Conservation (phyloP, 257 asterid species). For the Capsicum baccatum region DNA sequence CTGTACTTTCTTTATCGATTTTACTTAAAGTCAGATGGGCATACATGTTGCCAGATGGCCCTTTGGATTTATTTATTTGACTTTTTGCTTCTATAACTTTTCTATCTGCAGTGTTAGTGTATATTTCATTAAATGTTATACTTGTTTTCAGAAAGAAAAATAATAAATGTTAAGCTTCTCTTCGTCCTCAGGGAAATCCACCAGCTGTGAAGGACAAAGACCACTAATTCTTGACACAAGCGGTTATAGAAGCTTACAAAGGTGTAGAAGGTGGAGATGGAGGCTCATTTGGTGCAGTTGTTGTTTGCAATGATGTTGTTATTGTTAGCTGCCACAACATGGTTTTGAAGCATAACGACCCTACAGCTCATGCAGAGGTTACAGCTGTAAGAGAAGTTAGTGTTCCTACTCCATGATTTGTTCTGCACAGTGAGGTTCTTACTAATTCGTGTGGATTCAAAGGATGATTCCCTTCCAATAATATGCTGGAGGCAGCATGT, state of each 20-base stretch:
- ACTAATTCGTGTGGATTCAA: background rate
- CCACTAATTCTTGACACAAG: conserved; percentile 81
- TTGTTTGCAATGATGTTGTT: conserved; percentile 79
- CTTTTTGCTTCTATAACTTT: background rate
- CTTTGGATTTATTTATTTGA: background rate
- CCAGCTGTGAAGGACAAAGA: conserved; percentile 94
- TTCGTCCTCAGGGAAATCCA: conserved; percentile 27
- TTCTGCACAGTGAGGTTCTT: background rate
- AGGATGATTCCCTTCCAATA: background rate
- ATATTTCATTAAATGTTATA: background rate
- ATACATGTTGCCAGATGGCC: background rate
- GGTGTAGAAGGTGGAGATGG: conserved; percentile 97
- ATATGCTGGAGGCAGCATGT: background rate
- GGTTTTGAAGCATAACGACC: conserved; percentile 81
- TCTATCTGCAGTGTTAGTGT: background rate
- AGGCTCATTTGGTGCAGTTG: conserved; percentile 99
- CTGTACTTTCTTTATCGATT: background rate
- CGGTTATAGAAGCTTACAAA: conserved; percentile 88
- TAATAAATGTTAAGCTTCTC: background rate
- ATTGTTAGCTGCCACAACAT: conserved; percentile 95
- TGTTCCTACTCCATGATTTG: conserved; percentile 1
- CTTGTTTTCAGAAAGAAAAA: background rate
- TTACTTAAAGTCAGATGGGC: background rate
- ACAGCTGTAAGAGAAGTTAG: conserved; percentile 98
- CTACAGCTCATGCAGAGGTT: conserved; percentile 99